phyloP scores from a whole-genome alignment of 208 protist genomes.

The Wallacemonas collosoma region DNA sequence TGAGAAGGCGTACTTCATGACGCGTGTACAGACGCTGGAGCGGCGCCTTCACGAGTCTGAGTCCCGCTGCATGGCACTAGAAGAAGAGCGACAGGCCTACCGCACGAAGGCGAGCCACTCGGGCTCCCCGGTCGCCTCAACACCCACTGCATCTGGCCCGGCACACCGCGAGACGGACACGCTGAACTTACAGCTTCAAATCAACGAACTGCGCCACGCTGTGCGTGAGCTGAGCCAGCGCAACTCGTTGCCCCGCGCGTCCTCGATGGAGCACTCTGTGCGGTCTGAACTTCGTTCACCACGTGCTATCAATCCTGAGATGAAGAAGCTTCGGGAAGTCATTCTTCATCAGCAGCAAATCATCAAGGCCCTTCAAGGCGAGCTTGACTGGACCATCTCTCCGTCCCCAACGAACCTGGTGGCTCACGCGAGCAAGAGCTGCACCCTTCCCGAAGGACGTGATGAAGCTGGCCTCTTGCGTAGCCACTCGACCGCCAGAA shows the following conservation, averaged over 20 bases:
- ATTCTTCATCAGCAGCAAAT: slow-evolving; percentile 50
- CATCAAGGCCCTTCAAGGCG: slow-evolving; percentile 38
- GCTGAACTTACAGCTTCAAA: slow-evolving; percentile 17
- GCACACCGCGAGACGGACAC: slow-evolving; percentile 6
- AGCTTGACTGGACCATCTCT: slow-evolving; percentile 16
- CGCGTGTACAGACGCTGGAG: slow-evolving; percentile 21
- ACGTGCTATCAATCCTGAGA: slow-evolving; percentile 17
- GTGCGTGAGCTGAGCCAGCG: slow-evolving; percentile 46
- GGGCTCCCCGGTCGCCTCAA: background rate
- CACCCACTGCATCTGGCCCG: background rate
- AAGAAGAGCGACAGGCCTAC: background rate
- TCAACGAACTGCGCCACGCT: slow-evolving; percentile 37
- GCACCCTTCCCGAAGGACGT: slow-evolving; percentile 4
- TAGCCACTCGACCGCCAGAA: background rate
- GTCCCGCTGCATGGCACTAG: slow-evolving; percentile 1
- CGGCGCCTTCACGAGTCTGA: slow-evolving; percentile 20
- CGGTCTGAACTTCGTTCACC: slow-evolving; percentile 8
- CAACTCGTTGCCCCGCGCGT: slow-evolving; percentile 19
- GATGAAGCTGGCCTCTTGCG: background rate
- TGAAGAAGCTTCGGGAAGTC: slow-evolving; percentile 40
- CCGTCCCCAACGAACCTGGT: slow-evolving; percentile 9
- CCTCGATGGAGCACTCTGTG: slow-evolving; percentile 10
- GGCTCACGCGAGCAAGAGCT: slow-evolving; percentile 6
- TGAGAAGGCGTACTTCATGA: slow-evolving; percentile 42
- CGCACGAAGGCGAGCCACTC: background rate